phyloP scores from a whole-genome alignment of 176 grass and related monocot genomes.

The Zoysia japonica region DNA sequence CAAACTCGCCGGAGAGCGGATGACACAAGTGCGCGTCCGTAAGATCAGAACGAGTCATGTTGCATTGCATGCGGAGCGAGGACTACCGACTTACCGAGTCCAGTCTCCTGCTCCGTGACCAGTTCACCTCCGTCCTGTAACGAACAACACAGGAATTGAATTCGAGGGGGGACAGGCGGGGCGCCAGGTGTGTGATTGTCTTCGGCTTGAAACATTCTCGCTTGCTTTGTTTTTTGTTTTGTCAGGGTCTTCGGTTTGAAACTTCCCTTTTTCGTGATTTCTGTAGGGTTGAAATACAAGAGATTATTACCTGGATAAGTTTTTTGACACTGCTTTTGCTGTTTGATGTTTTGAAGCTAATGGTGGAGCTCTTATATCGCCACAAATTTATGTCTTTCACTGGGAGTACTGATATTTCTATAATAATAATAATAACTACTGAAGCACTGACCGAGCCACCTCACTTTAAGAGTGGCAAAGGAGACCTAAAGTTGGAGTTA shows the following conservation, averaged over 20 bases:
- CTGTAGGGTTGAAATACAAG: background rate
- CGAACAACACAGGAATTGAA: background rate
- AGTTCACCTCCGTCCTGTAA: background rate
- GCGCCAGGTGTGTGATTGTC: background rate
- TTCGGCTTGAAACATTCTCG: constrained; percentile 11
- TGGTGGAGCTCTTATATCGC: too few species aligned
- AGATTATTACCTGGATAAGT: background rate
- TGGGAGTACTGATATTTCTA: background rate
- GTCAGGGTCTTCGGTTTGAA: too few species aligned
- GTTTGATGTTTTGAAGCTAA: background rate
- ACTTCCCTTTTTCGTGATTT: background rate
- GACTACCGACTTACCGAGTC: too few species aligned
- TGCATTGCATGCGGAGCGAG: too few species aligned
- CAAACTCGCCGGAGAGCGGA: background rate
- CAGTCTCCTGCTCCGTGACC: background rate
- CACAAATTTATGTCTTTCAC: background rate
- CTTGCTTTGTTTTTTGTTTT: background rate
- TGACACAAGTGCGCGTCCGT: too few species aligned
- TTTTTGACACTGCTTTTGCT: background rate
- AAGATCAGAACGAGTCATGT: too few species aligned
- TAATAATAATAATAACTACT: too few species aligned
- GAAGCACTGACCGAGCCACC: background rate
- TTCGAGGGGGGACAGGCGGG: background rate
- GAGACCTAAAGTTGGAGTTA: too few species aligned
- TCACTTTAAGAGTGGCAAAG: background rate